phyloP scores from a whole-genome alignment of 1,284 basidiomycete genomes.

The Apiotrichum mycotoxinovorans region DNA sequence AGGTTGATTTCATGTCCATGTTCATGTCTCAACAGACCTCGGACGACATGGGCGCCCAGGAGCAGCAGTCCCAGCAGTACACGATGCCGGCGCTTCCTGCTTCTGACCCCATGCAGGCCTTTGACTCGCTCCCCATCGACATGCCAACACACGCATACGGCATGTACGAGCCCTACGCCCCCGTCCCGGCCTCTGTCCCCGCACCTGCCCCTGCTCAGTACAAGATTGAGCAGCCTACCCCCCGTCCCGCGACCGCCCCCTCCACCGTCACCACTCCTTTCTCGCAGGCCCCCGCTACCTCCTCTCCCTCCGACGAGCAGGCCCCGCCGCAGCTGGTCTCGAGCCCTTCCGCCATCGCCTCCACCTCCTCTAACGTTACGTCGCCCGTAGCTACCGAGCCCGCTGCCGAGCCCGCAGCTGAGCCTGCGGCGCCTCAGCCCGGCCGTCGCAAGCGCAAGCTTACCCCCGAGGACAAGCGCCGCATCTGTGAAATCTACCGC shows the following conservation, averaged over 20 bases:
- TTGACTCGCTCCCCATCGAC: constrained; percentile 4
- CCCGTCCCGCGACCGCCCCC: neutral
- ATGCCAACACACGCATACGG: neutral
- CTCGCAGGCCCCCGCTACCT: neutral
- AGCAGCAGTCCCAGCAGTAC: neutral
- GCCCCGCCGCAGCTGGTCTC: neutral
- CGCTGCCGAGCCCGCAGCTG: neutral
- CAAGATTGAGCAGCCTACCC: neutral
- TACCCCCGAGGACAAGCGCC: constrained; percentile 25
- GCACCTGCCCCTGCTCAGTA: neutral
- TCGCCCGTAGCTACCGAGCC: constrained; percentile 1
- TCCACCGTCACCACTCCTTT: neutral
- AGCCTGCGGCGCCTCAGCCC: neutral
- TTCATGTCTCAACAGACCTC: constrained; percentile 17
- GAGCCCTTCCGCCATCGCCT: neutral
- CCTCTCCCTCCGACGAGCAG: neutral
- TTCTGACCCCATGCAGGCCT: constrained; percentile 9
- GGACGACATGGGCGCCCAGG: neutral
- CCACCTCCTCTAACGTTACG: neutral
- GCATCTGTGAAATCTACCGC: constrained; percentile 25
- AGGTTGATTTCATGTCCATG: constrained; percentile 25
- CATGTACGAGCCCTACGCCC: constrained; percentile 6
- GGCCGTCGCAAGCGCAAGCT: constrained; percentile 26
- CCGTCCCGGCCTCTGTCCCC: neutral
- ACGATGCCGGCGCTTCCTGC: constrained; percentile 1